Percentiles rank a stretch among this genome's conserved stretches.
These are phyloP conservation scores for Nakazawaea holstii DNA, from an alignment of 805 yeast genomes.

Conservation along the genomic window DNA sequence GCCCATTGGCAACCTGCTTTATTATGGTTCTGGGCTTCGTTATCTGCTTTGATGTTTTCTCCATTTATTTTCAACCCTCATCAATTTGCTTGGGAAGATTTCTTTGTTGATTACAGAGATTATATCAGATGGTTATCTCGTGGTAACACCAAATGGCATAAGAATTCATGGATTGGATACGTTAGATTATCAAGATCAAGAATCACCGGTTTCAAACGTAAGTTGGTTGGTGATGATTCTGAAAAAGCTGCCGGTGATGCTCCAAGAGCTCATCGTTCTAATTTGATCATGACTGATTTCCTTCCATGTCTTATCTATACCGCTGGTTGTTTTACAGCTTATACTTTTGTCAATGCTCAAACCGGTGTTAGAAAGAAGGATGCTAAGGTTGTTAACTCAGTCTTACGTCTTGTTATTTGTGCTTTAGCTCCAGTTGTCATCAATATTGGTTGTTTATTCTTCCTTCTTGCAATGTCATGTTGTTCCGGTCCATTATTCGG, in stretches of 20 bases:
- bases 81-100: slow-evolving; percentile 94
- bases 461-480: slow-evolving; percentile 81
- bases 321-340: slow-evolving; percentile 77
- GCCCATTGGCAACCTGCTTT: slow-evolving; percentile 90
- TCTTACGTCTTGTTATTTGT: slow-evolving; percentile 69
- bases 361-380: slow-evolving; percentile 59
- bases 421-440: slow-evolving; percentile 87
- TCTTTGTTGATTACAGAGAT: slow-evolving; percentile 93
- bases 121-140: slow-evolving; percentile 87
- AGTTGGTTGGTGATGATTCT: slow-evolving; percentile 68
- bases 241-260: slow-evolving; percentile 84
- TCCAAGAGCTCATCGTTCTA: slow-evolving; percentile 75
- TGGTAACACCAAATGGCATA: slow-evolving; percentile 86
- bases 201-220: slow-evolving; percentile 78
- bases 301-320: slow-evolving; percentile 68
- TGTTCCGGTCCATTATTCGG: slow-evolving; percentile 97
- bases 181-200: slow-evolving; percentile 79
- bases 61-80: slow-evolving; percentile 97
- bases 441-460: slow-evolving; percentile 78
- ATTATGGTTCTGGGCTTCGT: slow-evolving; percentile 95
- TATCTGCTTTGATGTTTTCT: slow-evolving; percentile 80
- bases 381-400: slow-evolving; percentile 57
- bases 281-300: slow-evolving; percentile 65
- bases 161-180: slow-evolving; percentile 86
- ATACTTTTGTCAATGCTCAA: slow-evolving; percentile 78